Base-by-base conservation (phyloP, 306 rosid species). In the Dalbergia oliveri region DNA sequence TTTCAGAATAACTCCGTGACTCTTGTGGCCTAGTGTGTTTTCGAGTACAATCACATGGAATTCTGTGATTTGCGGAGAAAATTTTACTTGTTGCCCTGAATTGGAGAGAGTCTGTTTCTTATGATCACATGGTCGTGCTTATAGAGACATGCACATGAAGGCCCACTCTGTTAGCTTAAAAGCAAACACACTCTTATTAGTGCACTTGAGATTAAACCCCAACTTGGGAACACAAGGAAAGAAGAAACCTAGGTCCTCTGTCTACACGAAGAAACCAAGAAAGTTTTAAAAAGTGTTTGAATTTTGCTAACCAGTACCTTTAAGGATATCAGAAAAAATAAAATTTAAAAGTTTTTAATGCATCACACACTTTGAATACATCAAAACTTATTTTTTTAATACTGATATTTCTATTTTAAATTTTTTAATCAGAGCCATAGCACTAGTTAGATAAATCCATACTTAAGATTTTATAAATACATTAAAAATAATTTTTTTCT, bases 121-220 rank as follows among this genome's bases (percentile, higher is more conserved):
- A 76, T 71, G 71, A 78, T 91, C 98, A 93, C 99, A 89, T 93
- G 99, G 84, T 37, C 18, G 19, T 90, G 94, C 85, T 87, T 78
- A 88, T 66, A 70, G 89, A 80, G 90, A 86, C 86, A 88, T 83
- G 67, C 83, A 91, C 99, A 93, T 14, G 80, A 23, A 82, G 94
- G 91, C 82, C 97, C 99, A 90, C 97, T 80, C 81, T 90, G 96
- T 81, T 89, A 54, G 81, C 86, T 82, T 81, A 68, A 90, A 87
- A 81, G 75, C 91, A 86, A 88, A 89, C 98, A 93, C 64, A 23
- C 75, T 73, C 86, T 76, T 77, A 33, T 41, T 85, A 81, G 81
- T 81, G 78, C 97, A 93, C 94, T 90, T 88, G 87, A 94, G 84
- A 82, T 82, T 82, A 78, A 85, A 83, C 91, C 94, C 92, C 88